A percentile compares a stretch with the other conserved stretches of the same genome.
phyloP scores from a whole-genome alignment of 2,329 filamentous ascomycete species.

The Sclerotinia sclerotiorum region DNA sequence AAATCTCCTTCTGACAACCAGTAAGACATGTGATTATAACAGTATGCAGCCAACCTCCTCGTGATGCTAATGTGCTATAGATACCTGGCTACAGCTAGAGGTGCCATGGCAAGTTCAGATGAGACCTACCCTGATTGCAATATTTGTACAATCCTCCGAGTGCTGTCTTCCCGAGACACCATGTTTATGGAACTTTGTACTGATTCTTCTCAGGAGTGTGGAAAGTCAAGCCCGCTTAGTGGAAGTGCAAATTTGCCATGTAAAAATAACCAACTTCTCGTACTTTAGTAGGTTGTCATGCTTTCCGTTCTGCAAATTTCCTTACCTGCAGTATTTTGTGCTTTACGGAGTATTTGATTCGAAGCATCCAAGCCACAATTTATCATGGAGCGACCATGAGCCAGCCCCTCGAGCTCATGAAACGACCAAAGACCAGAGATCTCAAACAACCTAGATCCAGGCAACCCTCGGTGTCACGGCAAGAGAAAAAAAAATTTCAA shows the following conservation, averaged over 20 bases:
- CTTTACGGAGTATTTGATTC: constrained; percentile 4
- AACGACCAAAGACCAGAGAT: constrained; percentile 13
- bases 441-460: constrained; percentile 19
- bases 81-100: not conserved
- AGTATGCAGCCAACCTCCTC: constrained; percentile 21
- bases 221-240: not conserved
- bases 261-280: constrained; percentile 6
- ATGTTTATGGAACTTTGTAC: constrained; percentile 1
- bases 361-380: constrained; percentile 16
- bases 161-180: constrained; percentile 20
- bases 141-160: constrained; percentile 20
- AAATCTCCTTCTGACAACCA: constrained; percentile 5
- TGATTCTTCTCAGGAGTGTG: not conserved
- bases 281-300: constrained; percentile 13
- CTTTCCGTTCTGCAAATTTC: constrained; percentile 19
- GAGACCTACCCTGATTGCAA: constrained; percentile 8
- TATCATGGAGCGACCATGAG: constrained; percentile 7
- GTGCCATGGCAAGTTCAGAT: constrained; percentile 23
- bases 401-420: constrained; percentile 14
- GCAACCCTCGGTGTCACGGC: constrained; percentile 15
- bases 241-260: constrained; percentile 6
- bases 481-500: not conserved
- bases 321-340: constrained; percentile 19
- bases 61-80: constrained; percentile 6
- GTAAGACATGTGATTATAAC: constrained; percentile 25